phyloP scores from a whole-genome alignment of 331 rosid genomes.

The Spiraea crenata region DNA sequence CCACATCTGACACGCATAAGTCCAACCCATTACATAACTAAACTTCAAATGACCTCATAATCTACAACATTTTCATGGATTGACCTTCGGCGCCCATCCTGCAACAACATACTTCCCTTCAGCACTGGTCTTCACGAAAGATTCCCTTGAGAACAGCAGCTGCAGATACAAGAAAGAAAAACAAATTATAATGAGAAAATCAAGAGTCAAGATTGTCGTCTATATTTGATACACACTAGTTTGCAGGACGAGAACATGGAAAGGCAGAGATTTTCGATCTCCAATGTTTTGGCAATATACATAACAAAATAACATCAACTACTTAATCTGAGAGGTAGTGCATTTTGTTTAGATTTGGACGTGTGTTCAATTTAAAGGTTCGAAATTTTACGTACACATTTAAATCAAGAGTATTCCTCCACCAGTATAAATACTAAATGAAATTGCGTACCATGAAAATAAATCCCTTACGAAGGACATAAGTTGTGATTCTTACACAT shows the following conservation, averaged over 20 bases:
- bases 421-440: not conserved
- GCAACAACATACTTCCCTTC: slow-evolving; percentile 60
- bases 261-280: not conserved
- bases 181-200: not conserved
- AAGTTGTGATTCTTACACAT: not conserved
- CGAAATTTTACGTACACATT: no score
- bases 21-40: slow-evolving; percentile 4
- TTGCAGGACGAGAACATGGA: not conserved
- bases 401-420: not conserved
- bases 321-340: not conserved
- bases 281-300: not conserved
- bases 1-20: slow-evolving; percentile 2
- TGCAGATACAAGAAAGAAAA: slow-evolving; percentile 32
- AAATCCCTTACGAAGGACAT: not conserved
- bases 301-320: not conserved
- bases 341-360: not conserved
- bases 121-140: slow-evolving; percentile 68
- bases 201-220: not conserved
- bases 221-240: not conserved
- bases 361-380: not conserved
- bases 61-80: slow-evolving; percentile 50
- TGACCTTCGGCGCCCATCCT: slow-evolving; percentile 88
- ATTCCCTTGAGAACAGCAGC: slow-evolving; percentile 69
- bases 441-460: not conserved
- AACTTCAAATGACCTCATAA: slow-evolving; percentile 25